These are phyloP conservation scores for Epichloe sibirici DNA, from an alignment of 2,329 filamentous ascomycete species.

Conservation along the genomic window DNA sequence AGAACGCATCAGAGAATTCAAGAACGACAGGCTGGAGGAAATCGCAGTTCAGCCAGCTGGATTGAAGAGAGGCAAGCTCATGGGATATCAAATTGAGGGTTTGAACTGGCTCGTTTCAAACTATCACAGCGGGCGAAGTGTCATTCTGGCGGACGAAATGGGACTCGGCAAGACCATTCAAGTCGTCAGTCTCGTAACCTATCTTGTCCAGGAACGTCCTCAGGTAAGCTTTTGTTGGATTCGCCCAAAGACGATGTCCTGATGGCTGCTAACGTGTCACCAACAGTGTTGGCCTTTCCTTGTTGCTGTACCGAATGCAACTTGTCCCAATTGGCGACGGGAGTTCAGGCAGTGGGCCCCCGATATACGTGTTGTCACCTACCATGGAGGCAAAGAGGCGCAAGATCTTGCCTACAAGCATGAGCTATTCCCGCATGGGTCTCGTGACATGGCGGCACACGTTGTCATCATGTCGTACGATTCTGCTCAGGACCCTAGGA, in stretches of 20 bases:
- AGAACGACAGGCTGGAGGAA: slow-evolving; percentile 54
- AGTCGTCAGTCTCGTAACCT: slow-evolving; percentile 69
- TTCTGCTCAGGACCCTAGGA: slow-evolving; percentile 62
- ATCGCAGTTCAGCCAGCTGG: slow-evolving; percentile 60
- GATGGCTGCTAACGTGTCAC: slow-evolving; percentile 8
- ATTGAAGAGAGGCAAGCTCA: slow-evolving; percentile 67
- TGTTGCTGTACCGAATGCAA: slow-evolving; percentile 86
- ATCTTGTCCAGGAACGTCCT: slow-evolving; percentile 53
- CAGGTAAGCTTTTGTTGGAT: slow-evolving; percentile 21
- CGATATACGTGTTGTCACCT: slow-evolving; percentile 75
- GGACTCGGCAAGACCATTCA: slow-evolving; percentile 96
- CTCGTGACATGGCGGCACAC: slow-evolving; percentile 67
- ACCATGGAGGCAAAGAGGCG: slow-evolving; percentile 66
- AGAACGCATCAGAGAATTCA: slow-evolving; percentile 55
- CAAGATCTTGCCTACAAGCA: slow-evolving; percentile 69
- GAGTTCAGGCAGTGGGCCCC: slow-evolving; percentile 94
- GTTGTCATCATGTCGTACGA: slow-evolving; percentile 94
- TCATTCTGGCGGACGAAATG: slow-evolving; percentile 95
- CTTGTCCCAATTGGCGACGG: slow-evolving; percentile 92
- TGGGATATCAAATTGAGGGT: slow-evolving; percentile 88
- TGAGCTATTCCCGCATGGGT: slow-evolving; percentile 65
- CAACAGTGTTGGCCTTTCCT: slow-evolving; percentile 73
- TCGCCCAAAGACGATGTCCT: background rate
- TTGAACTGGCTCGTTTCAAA: slow-evolving; percentile 93
- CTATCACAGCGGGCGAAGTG: slow-evolving; percentile 70